Percentiles rank a stretch among this genome's conserved stretches.
These are phyloP conservation scores for Sicyos baderoa DNA, from an alignment of 306 rosid species.

Conservation along the genomic window DNA sequence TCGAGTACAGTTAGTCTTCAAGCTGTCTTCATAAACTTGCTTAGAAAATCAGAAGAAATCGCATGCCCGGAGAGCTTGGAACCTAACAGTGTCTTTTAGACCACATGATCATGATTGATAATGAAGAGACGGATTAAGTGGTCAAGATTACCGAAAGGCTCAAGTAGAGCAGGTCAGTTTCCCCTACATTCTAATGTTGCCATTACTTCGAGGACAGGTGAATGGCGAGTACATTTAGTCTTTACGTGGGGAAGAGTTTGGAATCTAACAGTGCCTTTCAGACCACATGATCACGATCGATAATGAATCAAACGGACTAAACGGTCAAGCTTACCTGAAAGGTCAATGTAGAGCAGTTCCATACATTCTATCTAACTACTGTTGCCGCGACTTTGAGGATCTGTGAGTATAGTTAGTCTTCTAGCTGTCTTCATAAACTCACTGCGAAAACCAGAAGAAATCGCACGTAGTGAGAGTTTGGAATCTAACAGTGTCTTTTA, in stretches of 20 bases:
- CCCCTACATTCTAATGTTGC: slow-evolving; percentile 20
- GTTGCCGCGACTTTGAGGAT: slow-evolving; percentile 30
- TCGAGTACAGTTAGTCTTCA: slow-evolving; percentile 37
- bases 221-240: slow-evolving; percentile 34
- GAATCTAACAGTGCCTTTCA: background rate
- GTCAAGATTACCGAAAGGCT: background rate
- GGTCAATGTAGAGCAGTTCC: slow-evolving; percentile 23
- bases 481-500: background rate
- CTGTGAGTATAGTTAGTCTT: slow-evolving; percentile 36
- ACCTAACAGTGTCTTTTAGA: background rate
- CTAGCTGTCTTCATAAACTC: slow-evolving; percentile 56
- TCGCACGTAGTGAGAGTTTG: background rate
- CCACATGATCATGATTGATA: background rate
- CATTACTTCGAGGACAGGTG: slow-evolving; percentile 25
- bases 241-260: too few relatives aligned
- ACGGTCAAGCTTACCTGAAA: background rate
- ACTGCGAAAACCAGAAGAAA: slow-evolving; percentile 32
- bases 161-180: slow-evolving; percentile 21
- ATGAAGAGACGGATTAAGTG: background rate
- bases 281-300: background rate
- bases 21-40: slow-evolving; percentile 56
- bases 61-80: background rate
- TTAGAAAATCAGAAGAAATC: slow-evolving; percentile 27
- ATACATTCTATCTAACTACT: slow-evolving; percentile 13
- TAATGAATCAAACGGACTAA: background rate